A percentile compares a stretch with the other conserved stretches of the same genome.
These are phyloP conservation scores for Aspergillus sp. DNA, from an alignment of 2,329 filamentous ascomycete species.

Conservation along the genomic window DNA sequence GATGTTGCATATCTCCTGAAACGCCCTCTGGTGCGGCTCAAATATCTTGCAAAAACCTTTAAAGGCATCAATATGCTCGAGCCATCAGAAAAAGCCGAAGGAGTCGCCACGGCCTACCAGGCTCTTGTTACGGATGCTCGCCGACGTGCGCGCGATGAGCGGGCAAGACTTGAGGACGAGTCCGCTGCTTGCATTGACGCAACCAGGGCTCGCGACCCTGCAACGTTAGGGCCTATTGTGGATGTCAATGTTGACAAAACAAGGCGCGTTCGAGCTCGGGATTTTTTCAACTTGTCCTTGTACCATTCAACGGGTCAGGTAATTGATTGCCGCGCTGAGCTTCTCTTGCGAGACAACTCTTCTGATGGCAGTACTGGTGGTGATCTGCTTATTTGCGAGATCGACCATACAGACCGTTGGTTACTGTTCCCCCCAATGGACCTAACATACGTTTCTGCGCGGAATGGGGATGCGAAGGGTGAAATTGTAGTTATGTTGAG, in stretches of 20 bases:
- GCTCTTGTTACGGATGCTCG: constrained; percentile 73
- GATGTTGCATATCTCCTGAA: constrained; percentile 94
- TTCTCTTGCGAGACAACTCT: constrained; percentile 79
- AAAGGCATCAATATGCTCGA: constrained; percentile 54
- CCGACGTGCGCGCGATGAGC: constrained; percentile 69
- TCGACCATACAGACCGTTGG: constrained; percentile 74
- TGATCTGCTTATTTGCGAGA: constrained; percentile 88
- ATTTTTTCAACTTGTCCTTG: constrained; percentile 82
- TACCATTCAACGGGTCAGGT: constrained; percentile 86
- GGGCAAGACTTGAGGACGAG: constrained; percentile 75
- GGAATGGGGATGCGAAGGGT: constrained; percentile 67
- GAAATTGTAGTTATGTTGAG: constrained; percentile 87
- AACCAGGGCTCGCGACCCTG: constrained; percentile 73
- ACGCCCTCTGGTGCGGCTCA: constrained; percentile 80
- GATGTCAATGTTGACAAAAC: constrained; percentile 70
- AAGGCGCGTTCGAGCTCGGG: constrained; percentile 82
- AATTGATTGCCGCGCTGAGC: constrained; percentile 82
- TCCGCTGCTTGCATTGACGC: constrained; percentile 81
- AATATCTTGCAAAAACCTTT: constrained; percentile 80
- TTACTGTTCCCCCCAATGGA: constrained; percentile 89
- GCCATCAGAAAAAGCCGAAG: constrained; percentile 53
- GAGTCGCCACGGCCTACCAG: constrained; percentile 63
- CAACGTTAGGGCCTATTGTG: constrained; percentile 69
- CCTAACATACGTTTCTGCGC: constrained; percentile 70
- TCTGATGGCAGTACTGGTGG: constrained; percentile 65